Evolutionary conservation across 1,284 basidiomycete genomes (phyloP).

Genomic region (Ustilago bromivora): DNA sequence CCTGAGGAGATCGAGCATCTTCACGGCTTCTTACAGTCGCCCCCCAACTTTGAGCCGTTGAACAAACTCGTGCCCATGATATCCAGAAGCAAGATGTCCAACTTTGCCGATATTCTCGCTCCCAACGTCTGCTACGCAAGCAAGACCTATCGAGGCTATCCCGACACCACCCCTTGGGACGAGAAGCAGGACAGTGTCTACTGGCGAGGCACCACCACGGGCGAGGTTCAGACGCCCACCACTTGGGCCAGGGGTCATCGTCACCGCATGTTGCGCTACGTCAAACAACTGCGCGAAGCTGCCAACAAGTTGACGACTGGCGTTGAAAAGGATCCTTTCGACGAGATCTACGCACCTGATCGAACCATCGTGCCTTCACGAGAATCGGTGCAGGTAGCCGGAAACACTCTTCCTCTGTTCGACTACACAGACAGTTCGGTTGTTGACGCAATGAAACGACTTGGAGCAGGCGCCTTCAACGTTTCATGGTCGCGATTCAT

Average conservation of each 20-base stretch:
- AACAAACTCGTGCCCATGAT: slow-evolving; percentile 34
- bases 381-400: slow-evolving; percentile 32
- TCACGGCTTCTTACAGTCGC: slow-evolving; percentile 39
- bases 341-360: slow-evolving; percentile 12
- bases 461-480: slow-evolving; percentile 23
- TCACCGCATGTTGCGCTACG: slow-evolving; percentile 37
- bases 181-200: slow-evolving; percentile 28
- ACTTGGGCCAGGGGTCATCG: slow-evolving; percentile 41
- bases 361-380: slow-evolving; percentile 17
- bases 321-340: slow-evolving; percentile 30
- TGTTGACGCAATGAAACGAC: slow-evolving; percentile 21
- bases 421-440: slow-evolving; percentile 28
- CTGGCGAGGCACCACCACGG: slow-evolving; percentile 38
- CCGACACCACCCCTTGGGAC: slow-evolving; percentile 26
- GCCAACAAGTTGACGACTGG: slow-evolving; percentile 25
- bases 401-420: slow-evolving; percentile 36
- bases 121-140: slow-evolving; percentile 39
- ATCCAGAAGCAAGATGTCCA: slow-evolving; percentile 39
- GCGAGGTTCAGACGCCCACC: slow-evolving; percentile 15
- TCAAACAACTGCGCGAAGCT: slow-evolving; percentile 44
- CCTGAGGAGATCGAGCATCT: slow-evolving; percentile 7
- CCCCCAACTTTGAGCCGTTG: slow-evolving; percentile 24
- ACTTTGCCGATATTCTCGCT: slow-evolving; percentile 38
- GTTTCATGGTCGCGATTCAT: slow-evolving; percentile 19
- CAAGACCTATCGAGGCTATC: slow-evolving; percentile 16